Evolutionary conservation across 768 basidiomycete species (phyloP), one percentile per base, ranked within the genome.

Genomic region (Tubosaeta sp.): DNA sequence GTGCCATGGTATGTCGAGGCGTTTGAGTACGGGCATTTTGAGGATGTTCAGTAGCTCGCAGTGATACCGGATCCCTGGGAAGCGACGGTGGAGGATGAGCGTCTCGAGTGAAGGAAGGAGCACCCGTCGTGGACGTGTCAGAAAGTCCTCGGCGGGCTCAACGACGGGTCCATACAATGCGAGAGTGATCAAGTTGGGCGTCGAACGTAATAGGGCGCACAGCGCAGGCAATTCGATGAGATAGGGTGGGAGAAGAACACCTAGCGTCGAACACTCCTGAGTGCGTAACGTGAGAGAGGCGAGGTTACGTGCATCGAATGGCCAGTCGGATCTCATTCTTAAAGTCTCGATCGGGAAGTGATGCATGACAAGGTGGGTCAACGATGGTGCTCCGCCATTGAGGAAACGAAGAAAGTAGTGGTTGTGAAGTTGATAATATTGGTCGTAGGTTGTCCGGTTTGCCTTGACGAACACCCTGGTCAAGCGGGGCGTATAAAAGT

Each of bases 1-100:
- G 16, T 56, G 53, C 58, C 55, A 62, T 3, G 50, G 58, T 22
- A 60, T 52, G 32, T 57, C 58, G 24, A 62, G 53, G 22, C 13
- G 49, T 38, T 42, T 50, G 24, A 58, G 53, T 21, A 12, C 30
- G 6, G 62, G 59, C 21, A 10, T n/a, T 1, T 13, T 35, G 35
- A 63, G 44, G 6, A 52, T 42, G 6, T 48, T 53, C 10, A 60
- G 35, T 35, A 58, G 51, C 19, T 49, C 48, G 30, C 35, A 52
- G 12, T 56, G 58, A 35, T 60, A 63, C 34, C 57, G 48, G n/a
- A 49, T 22, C 6, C 44, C 57, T 2, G 57, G 52, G 13, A 48
- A 44, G 19, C 45, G 51, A n/a, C 55, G 59, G 41, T 57, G 52
- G 29, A 63, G 44, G 44, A 60, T 35, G 21, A 62, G 53, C 2